A percentile compares a stretch with the other conserved stretches of the same genome.
These are phyloP conservation scores for Fraxinus sp. DNA, from an alignment of 305 asterid species.

Conservation along the genomic window DNA sequence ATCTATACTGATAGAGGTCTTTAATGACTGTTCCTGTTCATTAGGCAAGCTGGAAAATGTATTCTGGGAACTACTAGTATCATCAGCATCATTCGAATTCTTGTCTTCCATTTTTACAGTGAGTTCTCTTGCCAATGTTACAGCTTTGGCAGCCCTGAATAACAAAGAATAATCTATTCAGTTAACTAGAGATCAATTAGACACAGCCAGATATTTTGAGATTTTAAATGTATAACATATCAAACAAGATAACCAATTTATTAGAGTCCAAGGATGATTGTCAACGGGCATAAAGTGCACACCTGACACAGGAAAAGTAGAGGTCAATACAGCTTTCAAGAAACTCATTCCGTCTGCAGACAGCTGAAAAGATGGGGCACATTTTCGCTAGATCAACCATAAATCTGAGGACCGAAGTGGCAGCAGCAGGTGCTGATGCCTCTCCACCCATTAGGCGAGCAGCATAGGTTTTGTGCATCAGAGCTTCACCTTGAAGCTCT, in stretches of 20 bases:
- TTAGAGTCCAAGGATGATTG: slow-evolving; percentile 1
- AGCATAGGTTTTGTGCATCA: slow-evolving; percentile 99
- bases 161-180: slow-evolving; percentile 22
- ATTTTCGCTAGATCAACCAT: slow-evolving; percentile 99
- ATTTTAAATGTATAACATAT: not conserved
- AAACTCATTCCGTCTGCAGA: slow-evolving; percentile 88
- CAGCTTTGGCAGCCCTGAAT: slow-evolving; percentile 90
- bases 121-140: slow-evolving; percentile 91
- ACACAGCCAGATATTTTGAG: slow-evolving; percentile 17
- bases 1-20: slow-evolving; percentile 78
- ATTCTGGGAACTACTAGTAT: slow-evolving; percentile 83
- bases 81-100: slow-evolving; percentile 72
- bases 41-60: slow-evolving; percentile 96
- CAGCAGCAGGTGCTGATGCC: slow-evolving; percentile 99
- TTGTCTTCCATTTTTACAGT: slow-evolving; percentile 67
- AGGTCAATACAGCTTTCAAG: slow-evolving; percentile 94
- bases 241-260: not conserved
- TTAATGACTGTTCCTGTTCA: slow-evolving; percentile 70
- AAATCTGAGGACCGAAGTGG: slow-evolving; percentile 93
- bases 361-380: slow-evolving; percentile 92
- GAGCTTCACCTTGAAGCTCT: slow-evolving; percentile 99
- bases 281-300: slow-evolving; percentile 13
- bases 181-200: slow-evolving; percentile 28
- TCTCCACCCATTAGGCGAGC: slow-evolving; percentile 99
- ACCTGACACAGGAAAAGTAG: slow-evolving; percentile 98